A percentile compares a stretch with the other conserved stretches of the same genome.
Evolutionary conservation across 2,329 filamentous ascomycete genomes (phyloP).

Genomic region (Paracoccidioides lutzii): DNA sequence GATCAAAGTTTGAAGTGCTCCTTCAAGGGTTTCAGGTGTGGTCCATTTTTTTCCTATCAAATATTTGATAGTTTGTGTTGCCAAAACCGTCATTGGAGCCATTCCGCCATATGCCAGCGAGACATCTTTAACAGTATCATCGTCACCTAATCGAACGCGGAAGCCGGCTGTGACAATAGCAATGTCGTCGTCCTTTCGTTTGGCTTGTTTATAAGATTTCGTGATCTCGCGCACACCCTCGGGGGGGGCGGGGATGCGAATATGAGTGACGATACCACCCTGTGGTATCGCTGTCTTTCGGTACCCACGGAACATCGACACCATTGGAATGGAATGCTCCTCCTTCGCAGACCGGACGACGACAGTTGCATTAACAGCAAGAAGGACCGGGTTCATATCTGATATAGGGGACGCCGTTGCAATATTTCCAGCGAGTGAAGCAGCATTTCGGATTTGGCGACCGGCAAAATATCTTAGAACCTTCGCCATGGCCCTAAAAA

Average conservation of each 20-base stretch:
- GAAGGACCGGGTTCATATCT: constrained; percentile 73
- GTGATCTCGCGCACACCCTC: constrained; percentile 58
- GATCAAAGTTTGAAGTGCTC: constrained; percentile 63
- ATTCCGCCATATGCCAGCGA: constrained; percentile 77
- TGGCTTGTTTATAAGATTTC: constrained; percentile 77
- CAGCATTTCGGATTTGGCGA: constrained; percentile 80
- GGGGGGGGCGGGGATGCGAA: constrained; percentile 59
- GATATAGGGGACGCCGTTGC: constrained; percentile 81
- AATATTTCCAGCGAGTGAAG: constrained; percentile 73
- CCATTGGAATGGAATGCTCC: constrained; percentile 65
- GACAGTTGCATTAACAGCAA: constrained; percentile 63
- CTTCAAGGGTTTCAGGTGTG: constrained; percentile 63
- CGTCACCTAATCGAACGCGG: constrained; percentile 51
- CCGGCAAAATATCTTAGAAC: constrained; percentile 81
- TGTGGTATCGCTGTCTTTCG: constrained; percentile 59
- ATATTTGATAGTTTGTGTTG: constrained; percentile 55
- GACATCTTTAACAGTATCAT: constrained; percentile 52
- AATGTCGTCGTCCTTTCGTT: constrained; percentile 84
- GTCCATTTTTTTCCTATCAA: constrained; percentile 60
- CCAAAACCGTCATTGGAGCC: constrained; percentile 68
- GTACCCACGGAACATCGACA: constrained; percentile 72
- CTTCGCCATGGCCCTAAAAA: constrained; percentile 70
- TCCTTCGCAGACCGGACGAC: constrained; percentile 55
- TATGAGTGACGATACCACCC: constrained; percentile 64
- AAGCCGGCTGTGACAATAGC: constrained; percentile 77